These are phyloP conservation scores for Ganoderma sp. DNA, from an alignment of 1,284 basidiomycete species.

Conservation along the genomic window DNA sequence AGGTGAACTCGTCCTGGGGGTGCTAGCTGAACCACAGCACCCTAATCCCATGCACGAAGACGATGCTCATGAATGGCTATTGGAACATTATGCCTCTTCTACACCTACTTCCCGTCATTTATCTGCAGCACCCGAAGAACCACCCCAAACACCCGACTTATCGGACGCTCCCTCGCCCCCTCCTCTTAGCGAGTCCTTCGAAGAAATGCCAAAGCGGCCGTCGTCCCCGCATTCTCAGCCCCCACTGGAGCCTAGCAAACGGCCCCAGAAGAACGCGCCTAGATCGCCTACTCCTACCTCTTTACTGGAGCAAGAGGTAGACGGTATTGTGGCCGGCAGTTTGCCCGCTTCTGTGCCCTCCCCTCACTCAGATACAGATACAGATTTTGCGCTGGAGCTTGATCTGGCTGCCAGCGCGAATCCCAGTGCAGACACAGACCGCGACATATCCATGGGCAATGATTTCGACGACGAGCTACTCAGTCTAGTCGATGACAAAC, in stretches of 20 bases:
- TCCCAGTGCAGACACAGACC: constrained; percentile 39
- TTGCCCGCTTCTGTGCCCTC: constrained; percentile 11
- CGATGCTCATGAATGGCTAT: constrained; percentile 64
- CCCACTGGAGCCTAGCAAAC: constrained; percentile 6
- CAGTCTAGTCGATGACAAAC: constrained; percentile 58
- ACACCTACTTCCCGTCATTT: constrained; percentile 21
- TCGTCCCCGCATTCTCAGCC: neutral
- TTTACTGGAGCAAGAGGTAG: constrained; percentile 53
- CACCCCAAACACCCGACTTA: constrained; percentile 25
- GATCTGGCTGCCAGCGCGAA: constrained; percentile 35
- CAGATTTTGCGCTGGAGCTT: constrained; percentile 38
- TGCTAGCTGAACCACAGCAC: neutral
- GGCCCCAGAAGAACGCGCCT: constrained; percentile 8
- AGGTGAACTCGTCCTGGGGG: neutral
- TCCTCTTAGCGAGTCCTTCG: constrained; percentile 8
- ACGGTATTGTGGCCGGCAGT: constrained; percentile 34
- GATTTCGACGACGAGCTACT: constrained; percentile 77
- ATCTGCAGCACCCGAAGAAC: constrained; percentile 28
- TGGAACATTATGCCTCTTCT: constrained; percentile 50
- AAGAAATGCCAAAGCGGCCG: neutral
- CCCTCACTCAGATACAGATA: constrained; percentile 24
- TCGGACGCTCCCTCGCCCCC: constrained; percentile 16
- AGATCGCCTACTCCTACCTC: constrained; percentile 36
- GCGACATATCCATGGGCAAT: constrained; percentile 51
- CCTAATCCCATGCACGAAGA: constrained; percentile 35